Conservation (phyloP, 2,329 filamentous ascomycete species). For the Exophiala lecanii-corni region DNA sequence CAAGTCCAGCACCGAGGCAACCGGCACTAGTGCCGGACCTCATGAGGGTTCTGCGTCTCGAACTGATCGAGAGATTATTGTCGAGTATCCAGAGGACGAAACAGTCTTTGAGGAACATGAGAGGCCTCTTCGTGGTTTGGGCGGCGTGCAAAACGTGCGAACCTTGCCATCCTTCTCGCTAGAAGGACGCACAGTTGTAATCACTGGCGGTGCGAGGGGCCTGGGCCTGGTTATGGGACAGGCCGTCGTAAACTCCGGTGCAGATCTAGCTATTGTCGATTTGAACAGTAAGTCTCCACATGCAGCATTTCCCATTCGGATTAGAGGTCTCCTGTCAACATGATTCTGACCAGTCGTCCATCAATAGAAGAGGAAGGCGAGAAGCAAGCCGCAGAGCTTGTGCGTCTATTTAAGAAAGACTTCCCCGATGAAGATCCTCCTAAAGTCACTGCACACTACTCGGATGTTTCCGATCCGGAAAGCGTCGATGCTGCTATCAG, state of each 20-base stretch:
- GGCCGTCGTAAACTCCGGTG: conserved; percentile 81
- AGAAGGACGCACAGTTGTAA: conserved; percentile 74
- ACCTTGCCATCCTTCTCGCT: conserved; percentile 83
- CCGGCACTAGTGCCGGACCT: conserved; percentile 30
- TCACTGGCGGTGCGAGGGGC: conserved; percentile 86
- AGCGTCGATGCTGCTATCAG: conserved; percentile 71
- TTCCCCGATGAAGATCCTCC: conserved; percentile 64
- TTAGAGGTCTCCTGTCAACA: neutral
- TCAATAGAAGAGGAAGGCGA: conserved; percentile 74
- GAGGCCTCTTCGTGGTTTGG: conserved; percentile 67
- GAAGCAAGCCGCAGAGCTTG: conserved; percentile 67
- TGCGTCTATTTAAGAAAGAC: conserved; percentile 71
- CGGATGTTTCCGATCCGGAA: conserved; percentile 75
- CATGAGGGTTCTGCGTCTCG: conserved; percentile 68
- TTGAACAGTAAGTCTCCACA: conserved; percentile 66
- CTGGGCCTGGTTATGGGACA: conserved; percentile 90
- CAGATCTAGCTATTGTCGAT: conserved; percentile 87
- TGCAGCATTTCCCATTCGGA: too few species aligned
- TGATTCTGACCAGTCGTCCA: neutral
- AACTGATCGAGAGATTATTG: conserved; percentile 71
- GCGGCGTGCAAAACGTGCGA: conserved; percentile 76
- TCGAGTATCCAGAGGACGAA: conserved; percentile 71
- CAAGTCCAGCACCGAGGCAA: conserved; percentile 25
- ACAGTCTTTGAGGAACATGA: conserved; percentile 62
- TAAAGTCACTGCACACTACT: conserved; percentile 82